Percentiles rank a stretch among this genome's conserved stretches.
Conservation (phyloP, 2,329 filamentous ascomycete species). For the Aspergillus spinulosporus region DNA sequence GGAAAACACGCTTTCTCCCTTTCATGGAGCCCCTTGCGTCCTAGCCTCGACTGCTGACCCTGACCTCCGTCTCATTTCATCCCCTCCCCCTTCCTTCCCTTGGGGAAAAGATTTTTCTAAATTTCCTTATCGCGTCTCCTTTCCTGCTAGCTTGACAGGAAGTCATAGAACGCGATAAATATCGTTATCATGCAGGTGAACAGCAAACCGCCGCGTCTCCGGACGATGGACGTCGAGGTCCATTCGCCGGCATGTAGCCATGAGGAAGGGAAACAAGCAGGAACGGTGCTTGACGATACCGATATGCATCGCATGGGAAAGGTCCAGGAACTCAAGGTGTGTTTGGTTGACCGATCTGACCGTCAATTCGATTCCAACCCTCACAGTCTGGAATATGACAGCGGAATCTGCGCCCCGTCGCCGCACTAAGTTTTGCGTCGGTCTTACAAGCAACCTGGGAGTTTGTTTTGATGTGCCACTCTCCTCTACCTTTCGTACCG, state of each 20-base stretch:
- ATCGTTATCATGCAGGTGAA: background rate
- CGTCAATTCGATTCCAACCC: background rate
- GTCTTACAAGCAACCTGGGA: constrained; percentile 41
- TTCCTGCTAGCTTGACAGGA: background rate
- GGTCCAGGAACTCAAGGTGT: constrained; percentile 31
- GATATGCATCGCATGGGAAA: constrained; percentile 37
- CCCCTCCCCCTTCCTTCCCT: no score
- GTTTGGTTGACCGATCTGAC: background rate
- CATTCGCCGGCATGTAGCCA: background rate
- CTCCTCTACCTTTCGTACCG: background rate
- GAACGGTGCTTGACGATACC: constrained; percentile 25
- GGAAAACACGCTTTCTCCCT: no score
- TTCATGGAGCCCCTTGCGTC: no score
- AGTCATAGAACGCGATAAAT: background rate
- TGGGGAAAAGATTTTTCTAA: no score
- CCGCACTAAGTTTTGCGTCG: constrained; percentile 37
- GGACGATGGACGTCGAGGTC: constrained; percentile 13
- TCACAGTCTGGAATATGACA: constrained; percentile 15
- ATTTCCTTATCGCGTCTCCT: background rate
- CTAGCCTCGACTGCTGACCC: no score
- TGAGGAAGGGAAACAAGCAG: background rate
- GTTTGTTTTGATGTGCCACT: constrained; percentile 34
- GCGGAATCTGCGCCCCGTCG: constrained; percentile 36
- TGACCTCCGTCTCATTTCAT: no score
- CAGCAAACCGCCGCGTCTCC: constrained; percentile 2